Conservation (phyloP, 768 basidiomycete species). For the Pisolithus tinctorius region DNA sequence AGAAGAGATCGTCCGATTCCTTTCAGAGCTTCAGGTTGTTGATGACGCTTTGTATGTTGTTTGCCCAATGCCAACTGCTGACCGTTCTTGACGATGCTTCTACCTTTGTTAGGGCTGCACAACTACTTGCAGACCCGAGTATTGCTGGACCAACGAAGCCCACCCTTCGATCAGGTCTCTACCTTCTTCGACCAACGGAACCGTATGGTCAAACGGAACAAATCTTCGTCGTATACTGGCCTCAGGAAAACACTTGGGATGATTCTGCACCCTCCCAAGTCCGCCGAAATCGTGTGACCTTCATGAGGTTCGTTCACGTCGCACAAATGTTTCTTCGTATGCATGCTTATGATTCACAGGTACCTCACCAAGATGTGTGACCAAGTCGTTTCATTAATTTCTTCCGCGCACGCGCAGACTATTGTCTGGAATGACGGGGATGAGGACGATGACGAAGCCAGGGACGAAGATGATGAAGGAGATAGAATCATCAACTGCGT, state of each 20-base stretch:
- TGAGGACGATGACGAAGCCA: conserved; percentile 8
- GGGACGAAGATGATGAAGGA: conserved; percentile 13
- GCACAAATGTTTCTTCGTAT: neutral
- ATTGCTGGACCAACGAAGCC: conserved; percentile 8
- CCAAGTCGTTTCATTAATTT: conserved; percentile 42
- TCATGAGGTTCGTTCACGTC: conserved; percentile 40
- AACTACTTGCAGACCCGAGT: conserved; percentile 2
- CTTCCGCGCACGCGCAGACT: conserved; percentile 32
- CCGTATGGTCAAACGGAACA: conserved; percentile 8
- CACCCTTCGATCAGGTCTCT: conserved; percentile 41
- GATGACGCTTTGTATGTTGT: conserved; percentile 28
- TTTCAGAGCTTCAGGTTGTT: conserved; percentile 28
- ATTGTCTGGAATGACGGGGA: conserved; percentile 36
- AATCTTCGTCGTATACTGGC: conserved; percentile 50
- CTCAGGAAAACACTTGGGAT: conserved; percentile 47
- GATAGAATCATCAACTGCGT: conserved; percentile 40
- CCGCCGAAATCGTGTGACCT: conserved; percentile 43
- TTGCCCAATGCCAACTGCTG: neutral
- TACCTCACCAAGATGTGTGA: conserved; percentile 50
- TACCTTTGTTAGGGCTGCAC: conserved; percentile 1
- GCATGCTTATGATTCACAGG: conserved; percentile 19
- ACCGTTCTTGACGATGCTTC: neutral
- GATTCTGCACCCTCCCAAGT: conserved; percentile 38
- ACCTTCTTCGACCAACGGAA: conserved; percentile 25
- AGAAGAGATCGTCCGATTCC: conserved; percentile 37